Percentiles rank a stretch among this genome's conserved stretches.
These are phyloP conservation scores for Trypanosoma congolense DNA, from an alignment of 208 protist species.

Conservation along the genomic window DNA sequence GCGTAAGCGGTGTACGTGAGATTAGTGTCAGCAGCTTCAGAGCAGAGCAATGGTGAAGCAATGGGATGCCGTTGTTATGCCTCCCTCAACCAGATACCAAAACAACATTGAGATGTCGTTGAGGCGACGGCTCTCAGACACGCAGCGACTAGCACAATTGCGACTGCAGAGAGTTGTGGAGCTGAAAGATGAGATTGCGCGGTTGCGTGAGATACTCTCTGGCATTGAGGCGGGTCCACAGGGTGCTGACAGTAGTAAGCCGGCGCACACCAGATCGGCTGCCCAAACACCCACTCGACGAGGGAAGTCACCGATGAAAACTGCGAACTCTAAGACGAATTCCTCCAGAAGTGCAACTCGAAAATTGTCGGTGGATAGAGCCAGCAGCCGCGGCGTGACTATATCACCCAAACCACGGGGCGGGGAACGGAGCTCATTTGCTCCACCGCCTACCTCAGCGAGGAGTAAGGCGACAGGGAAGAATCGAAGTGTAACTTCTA, in stretches of 20 bases:
- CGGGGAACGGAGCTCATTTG: too few relatives aligned
- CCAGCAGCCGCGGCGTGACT: too few relatives aligned
- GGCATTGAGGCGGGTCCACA: conserved; percentile 10
- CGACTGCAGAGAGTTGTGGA: conserved; percentile 22
- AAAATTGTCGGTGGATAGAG: too few relatives aligned
- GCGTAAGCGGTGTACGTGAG: neutral
- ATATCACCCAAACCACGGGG: too few relatives aligned
- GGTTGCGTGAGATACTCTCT: conserved; percentile 11
- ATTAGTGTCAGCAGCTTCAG: neutral
- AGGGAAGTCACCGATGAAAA: too few relatives aligned
- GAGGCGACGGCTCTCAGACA: conserved; percentile 9
- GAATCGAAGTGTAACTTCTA: neutral
- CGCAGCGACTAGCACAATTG: conserved; percentile 16
- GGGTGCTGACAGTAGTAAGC: neutral
- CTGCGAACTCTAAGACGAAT: too few relatives aligned
- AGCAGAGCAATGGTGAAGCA: neutral
- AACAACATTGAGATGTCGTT: neutral
- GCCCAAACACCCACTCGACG: neutral
- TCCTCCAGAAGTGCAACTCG: neutral
- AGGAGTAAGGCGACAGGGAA: neutral
- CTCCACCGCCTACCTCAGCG: too few relatives aligned
- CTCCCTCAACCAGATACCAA: neutral
- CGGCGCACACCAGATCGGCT: conserved; percentile 1
- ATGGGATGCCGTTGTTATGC: neutral
- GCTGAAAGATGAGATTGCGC: conserved; percentile 13